A percentile compares a stretch with the other conserved stretches of the same genome.
Evolutionary conservation across 2,329 filamentous ascomycete species (phyloP).

Genomic region (Fusarium staphyleae): DNA sequence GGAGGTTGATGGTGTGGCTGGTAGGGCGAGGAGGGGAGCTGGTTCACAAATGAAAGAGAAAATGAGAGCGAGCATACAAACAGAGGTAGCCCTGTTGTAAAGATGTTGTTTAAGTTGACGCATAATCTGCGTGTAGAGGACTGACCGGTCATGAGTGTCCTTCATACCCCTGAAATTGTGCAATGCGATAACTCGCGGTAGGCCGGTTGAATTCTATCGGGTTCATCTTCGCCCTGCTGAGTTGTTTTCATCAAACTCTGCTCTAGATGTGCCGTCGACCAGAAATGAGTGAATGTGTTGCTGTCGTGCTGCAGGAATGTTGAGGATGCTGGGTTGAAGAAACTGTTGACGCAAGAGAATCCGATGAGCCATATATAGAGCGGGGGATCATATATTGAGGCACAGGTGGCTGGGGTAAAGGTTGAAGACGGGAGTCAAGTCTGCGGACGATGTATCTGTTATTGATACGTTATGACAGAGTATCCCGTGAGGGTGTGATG

Average conservation of each 20-base stretch:
- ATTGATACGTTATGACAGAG: neutral
- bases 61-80: conserved; percentile 1
- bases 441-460: neutral
- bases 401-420: conserved; percentile 31
- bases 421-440: conserved; percentile 10
- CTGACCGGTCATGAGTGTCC: conserved; percentile 59
- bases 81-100: conserved; percentile 49
- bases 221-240: conserved; percentile 47
- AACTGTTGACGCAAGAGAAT: conserved; percentile 40
- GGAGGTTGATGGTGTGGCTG: conserved; percentile 55
- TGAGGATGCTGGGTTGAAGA: conserved; percentile 6
- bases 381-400: conserved; percentile 21
- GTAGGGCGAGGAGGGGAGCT: conserved; percentile 56
- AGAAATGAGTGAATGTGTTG: conserved; percentile 52
- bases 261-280: conserved; percentile 52
- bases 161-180: neutral
- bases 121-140: conserved; percentile 58
- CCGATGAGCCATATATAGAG: conserved; percentile 47
- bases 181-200: neutral
- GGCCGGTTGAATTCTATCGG: conserved; percentile 22
- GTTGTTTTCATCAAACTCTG: conserved; percentile 57
- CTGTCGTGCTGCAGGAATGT: conserved; percentile 44
- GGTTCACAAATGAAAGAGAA: conserved; percentile 49
- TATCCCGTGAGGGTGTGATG: neutral
- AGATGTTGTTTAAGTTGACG: conserved; percentile 58